A percentile compares a stretch with the other conserved stretches of the same genome.
Evolutionary conservation across 495 filamentous ascomycete genomes (phyloP).

Genomic region (Penicillium salamii): DNA sequence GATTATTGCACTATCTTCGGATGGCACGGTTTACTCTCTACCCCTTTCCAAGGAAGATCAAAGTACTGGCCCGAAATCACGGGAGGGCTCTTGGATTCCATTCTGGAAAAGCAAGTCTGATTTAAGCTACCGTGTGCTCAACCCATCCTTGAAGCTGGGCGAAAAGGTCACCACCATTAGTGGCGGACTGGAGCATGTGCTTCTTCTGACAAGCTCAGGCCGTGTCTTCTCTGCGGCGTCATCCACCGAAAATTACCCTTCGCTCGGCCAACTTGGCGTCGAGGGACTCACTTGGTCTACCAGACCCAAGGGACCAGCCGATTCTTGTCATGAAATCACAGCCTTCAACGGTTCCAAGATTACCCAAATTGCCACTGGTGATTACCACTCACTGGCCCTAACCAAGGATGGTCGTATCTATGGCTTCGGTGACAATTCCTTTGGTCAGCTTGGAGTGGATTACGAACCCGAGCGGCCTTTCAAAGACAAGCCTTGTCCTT

Average conservation of each 20-base stretch:
- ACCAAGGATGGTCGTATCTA: conserved; percentile 76
- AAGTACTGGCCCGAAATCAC: conserved; percentile 53
- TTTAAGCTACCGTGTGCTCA: conserved; percentile 68
- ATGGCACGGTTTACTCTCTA: conserved; percentile 83
- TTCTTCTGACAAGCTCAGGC: conserved; percentile 81
- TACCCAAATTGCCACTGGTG: conserved; percentile 72
- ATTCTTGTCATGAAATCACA: conserved; percentile 72
- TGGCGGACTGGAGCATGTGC: conserved; percentile 77
- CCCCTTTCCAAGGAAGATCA: conserved; percentile 76
- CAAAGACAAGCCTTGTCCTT: conserved; percentile 63
- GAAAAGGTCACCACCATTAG: conserved; percentile 74
- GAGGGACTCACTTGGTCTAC: conserved; percentile 77
- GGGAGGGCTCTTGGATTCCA: conserved; percentile 70
- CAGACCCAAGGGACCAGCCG: conserved; percentile 72
- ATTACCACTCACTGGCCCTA: conserved; percentile 79
- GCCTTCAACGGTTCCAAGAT: conserved; percentile 63
- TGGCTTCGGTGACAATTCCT: conserved; percentile 85
- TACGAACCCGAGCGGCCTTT: conserved; percentile 56
- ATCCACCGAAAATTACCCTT: conserved; percentile 72
- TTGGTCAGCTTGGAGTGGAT: conserved; percentile 81
- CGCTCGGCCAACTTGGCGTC: conserved; percentile 81
- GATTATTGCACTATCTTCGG: conserved; percentile 72
- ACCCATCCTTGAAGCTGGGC: conserved; percentile 65
- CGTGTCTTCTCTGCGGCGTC: conserved; percentile 83
- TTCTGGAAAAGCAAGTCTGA: conserved; percentile 60